Evolutionary conservation across 1,139 yeast genomes (phyloP).

Genomic region (Magnusiomyces sp.): DNA sequence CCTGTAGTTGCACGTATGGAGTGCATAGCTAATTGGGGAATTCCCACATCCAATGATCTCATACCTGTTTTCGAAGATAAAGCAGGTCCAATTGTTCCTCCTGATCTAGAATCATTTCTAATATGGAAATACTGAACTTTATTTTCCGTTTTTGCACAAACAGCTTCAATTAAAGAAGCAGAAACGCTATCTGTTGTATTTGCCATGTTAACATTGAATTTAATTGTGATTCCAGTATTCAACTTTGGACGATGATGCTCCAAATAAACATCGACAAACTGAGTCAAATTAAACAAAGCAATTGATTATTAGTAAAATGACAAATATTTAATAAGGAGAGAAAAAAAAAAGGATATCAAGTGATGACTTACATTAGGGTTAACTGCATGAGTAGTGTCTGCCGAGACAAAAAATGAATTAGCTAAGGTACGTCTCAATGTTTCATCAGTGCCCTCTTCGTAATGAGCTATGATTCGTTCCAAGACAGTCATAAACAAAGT

Average conservation of each 20-base stretch:
- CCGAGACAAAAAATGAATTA: conserved; percentile 75
- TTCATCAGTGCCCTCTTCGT: conserved; percentile 39
- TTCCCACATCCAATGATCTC: conserved; percentile 67
- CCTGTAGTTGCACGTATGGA: conserved; percentile 73
- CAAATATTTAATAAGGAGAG: not conserved
- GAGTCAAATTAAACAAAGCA: not conserved
- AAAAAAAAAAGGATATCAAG: not conserved
- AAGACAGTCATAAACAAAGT: conserved; percentile 72
- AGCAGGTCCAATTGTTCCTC: conserved; percentile 75
- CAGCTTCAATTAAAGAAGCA: conserved; percentile 47
- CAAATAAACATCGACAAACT: conserved; percentile 49
- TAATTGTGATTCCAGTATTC: conserved; percentile 58
- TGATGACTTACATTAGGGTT: conserved; percentile 53
- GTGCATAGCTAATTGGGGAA: conserved; percentile 76
- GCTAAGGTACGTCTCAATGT: conserved; percentile 30
- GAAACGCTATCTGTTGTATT: conserved; percentile 67
- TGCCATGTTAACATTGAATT: conserved; percentile 60
- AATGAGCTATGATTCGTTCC: conserved; percentile 50
- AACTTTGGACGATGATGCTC: conserved; percentile 64
- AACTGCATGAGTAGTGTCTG: conserved; percentile 91
- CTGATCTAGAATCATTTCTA: conserved; percentile 64
- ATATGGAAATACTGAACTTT: conserved; percentile 44
- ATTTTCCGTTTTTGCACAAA: conserved; percentile 40
- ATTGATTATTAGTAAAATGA: not conserved
- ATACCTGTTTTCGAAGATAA: conserved; percentile 61